These are phyloP conservation scores for Claviceps arundinis DNA, from an alignment of 2,329 filamentous ascomycete genomes.

Conservation along the genomic window DNA sequence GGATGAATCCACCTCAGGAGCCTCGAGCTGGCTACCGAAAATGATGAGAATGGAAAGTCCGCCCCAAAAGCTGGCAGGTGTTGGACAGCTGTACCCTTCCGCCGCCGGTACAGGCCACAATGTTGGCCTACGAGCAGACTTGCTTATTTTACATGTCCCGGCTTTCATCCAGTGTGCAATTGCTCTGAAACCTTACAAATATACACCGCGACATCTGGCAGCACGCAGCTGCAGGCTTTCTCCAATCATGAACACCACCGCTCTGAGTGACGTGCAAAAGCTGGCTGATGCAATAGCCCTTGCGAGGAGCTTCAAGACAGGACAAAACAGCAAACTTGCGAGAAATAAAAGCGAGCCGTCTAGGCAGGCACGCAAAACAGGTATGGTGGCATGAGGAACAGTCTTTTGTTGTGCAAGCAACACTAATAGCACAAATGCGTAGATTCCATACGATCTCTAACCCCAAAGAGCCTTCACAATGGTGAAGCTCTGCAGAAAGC, in stretches of 20 bases:
- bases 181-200: neutral
- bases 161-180: neutral
- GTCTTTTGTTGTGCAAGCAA: neutral
- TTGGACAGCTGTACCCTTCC: neutral
- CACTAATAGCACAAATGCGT: neutral
- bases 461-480: constrained; percentile 1
- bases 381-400: neutral
- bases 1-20: too few species aligned
- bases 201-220: neutral
- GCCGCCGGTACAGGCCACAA: neutral
- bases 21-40: neutral
- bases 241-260: constrained; percentile 7
- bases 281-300: constrained; percentile 17
- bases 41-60: neutral
- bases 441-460: neutral
- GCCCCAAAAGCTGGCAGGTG: constrained; percentile 2
- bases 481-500: neutral
- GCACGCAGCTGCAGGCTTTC: neutral
- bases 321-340: neutral
- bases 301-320: constrained; percentile 13
- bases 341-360: neutral
- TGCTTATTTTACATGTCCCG: too few species aligned
- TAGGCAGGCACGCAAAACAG: neutral
- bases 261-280: constrained; percentile 13
- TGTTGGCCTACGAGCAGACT: too few species aligned